These are phyloP conservation scores for Penicillium olsonii DNA, from an alignment of 2,329 filamentous ascomycete genomes.

Conservation along the genomic window DNA sequence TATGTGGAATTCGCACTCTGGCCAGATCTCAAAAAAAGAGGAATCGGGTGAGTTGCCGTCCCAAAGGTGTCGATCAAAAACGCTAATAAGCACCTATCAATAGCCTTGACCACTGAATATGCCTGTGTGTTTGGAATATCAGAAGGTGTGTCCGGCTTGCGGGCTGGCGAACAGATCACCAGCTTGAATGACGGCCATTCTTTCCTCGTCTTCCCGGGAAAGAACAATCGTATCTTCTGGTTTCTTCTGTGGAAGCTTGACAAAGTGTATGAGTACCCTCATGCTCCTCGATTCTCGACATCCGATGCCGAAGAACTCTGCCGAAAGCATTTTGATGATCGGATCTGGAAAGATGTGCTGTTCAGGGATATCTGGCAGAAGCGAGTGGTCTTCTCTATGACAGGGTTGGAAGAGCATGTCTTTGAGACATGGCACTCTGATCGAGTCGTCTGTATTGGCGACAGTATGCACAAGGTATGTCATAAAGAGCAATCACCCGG, in stretches of 20 bases:
- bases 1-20: conserved; percentile 3
- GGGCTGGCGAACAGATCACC: background rate
- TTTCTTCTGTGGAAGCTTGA: background rate
- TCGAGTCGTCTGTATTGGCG: conserved; percentile 29
- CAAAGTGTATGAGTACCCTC: background rate
- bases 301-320: conserved; percentile 21
- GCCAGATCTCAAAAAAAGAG: too few relatives aligned
- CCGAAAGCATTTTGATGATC: conserved; percentile 7
- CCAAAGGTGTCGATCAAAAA: too few relatives aligned
- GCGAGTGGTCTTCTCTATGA: conserved; percentile 17
- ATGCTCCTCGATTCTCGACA: conserved; percentile 16
- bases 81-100: too few relatives aligned
- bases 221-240: background rate
- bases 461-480: conserved; percentile 24
- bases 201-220: background rate
- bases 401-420: conserved; percentile 27
- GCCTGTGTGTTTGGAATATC: background rate
- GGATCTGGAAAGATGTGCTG: conserved; percentile 16
- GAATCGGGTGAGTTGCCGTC: too few relatives aligned
- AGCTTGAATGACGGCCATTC: background rate
- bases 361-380: conserved; percentile 29
- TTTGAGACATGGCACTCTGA: conserved; percentile 26
- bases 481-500: too few relatives aligned
- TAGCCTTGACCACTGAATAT: background rate
- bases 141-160: background rate